Conservation (phyloP, 2,329 filamentous ascomycete species). For the Cladosporium sp. region DNA sequence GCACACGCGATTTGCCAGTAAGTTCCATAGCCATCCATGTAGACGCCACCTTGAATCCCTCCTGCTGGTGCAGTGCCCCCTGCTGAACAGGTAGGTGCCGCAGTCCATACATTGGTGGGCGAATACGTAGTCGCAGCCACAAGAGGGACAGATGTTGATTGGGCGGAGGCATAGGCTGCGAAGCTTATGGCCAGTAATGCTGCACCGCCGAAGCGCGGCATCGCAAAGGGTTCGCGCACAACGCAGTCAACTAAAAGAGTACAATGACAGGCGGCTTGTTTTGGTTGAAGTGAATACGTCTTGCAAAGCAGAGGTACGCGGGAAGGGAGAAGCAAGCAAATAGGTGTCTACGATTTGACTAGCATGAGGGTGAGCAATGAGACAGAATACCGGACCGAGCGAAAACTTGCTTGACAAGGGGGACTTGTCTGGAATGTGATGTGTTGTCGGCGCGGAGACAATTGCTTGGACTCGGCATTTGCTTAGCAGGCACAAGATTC, state of each 20-base stretch:
- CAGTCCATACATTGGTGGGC: constrained; percentile 4
- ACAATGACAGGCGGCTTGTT: too few relatives aligned
- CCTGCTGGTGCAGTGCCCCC: neutral
- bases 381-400: too few relatives aligned
- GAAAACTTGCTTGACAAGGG: too few relatives aligned
- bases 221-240: neutral
- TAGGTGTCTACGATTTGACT: neutral
- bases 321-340: too few relatives aligned
- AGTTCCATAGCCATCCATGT: neutral
- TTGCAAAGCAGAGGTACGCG: too few relatives aligned
- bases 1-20: constrained; percentile 1
- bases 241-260: too few relatives aligned
- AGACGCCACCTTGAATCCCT: constrained; percentile 1
- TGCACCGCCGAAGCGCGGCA: neutral
- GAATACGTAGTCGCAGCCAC: constrained; percentile 6
- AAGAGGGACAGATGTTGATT: neutral
- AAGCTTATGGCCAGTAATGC: neutral
- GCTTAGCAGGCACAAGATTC: too few relatives aligned
- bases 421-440: too few relatives aligned
- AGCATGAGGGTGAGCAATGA: too few relatives aligned
- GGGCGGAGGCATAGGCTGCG: neutral
- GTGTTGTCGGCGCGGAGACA: too few relatives aligned
- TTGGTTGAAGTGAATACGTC: too few relatives aligned
- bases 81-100: neutral
- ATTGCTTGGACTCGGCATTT: too few relatives aligned